Conservation (phyloP, 2,329 filamentous ascomycete genomes). For the Sphaerostilbella broomeana region DNA sequence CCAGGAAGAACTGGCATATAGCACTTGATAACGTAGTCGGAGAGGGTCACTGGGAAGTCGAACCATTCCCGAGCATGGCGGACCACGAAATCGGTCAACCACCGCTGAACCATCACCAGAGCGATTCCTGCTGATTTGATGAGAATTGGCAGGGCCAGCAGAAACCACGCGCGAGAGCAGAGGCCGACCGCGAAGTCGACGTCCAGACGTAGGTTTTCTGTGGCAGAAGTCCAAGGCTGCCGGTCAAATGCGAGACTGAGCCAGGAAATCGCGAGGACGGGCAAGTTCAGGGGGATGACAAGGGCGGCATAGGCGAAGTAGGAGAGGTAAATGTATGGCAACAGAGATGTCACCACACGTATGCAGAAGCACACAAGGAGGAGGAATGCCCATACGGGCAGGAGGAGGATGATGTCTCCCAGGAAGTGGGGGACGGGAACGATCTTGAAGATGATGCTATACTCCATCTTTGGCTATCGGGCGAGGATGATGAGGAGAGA, state of each 20-base stretch:
- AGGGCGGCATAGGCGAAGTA: conserved; percentile 9
- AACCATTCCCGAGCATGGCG: conserved; percentile 6
- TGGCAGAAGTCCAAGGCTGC: conserved; percentile 8
- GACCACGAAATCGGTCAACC: conserved; percentile 2
- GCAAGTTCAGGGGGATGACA: conserved; percentile 3
- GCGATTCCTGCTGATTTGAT: conserved; percentile 5
- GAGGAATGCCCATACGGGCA: conserved; percentile 2
- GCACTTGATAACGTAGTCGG: conserved; percentile 11
- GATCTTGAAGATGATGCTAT: conserved; percentile 7
- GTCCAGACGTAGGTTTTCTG: conserved; percentile 7
- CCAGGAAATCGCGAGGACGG: conserved; percentile 9
- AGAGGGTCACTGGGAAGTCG: conserved; percentile 9
- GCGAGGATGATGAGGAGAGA: not conserved
- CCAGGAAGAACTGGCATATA: conserved; percentile 9
- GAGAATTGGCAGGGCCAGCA: conserved; percentile 8
- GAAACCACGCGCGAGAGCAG: conserved; percentile 9
- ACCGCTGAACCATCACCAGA: conserved; percentile 5
- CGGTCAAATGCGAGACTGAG: conserved; percentile 4
- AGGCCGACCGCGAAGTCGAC: conserved; percentile 8
- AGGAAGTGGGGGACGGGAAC: conserved; percentile 4
- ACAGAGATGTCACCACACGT: conserved; percentile 5
- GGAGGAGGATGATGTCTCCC: conserved; percentile 1
- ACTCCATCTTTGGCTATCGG: conserved; percentile 10
- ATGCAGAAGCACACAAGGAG: conserved; percentile 5
- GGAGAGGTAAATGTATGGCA: conserved; percentile 3